Percentiles rank a stretch among this genome's conserved stretches.
Evolutionary conservation across 2,329 filamentous ascomycete genomes (phyloP).

Genomic region (Aspergillus hiratsukae): DNA sequence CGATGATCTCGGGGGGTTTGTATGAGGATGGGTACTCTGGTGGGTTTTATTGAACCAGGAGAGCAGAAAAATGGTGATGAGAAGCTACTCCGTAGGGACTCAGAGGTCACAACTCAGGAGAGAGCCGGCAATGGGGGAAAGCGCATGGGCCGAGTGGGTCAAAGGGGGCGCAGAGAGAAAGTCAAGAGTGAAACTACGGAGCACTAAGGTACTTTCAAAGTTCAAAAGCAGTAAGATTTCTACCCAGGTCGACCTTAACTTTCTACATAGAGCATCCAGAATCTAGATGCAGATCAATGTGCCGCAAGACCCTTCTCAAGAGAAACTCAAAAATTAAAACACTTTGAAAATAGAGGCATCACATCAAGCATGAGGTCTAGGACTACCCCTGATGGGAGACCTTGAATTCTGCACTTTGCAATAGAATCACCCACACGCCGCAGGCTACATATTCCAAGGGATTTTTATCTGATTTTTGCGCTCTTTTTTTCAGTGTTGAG

Average conservation of each 20-base stretch:
- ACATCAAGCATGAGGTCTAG: not conserved
- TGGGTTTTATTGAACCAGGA: not conserved
- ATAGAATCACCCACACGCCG: not conserved
- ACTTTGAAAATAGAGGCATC: not conserved
- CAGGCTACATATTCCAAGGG: not conserved
- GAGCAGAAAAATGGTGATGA: not conserved
- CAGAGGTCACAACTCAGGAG: conserved; percentile 4
- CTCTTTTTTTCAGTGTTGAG: not conserved
- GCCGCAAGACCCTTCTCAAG: no score
- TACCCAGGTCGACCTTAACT: not conserved
- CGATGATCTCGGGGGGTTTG: not conserved
- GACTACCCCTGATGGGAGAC: no score
- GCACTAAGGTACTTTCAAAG: not conserved
- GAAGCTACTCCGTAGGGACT: not conserved
- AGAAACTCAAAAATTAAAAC: not conserved
- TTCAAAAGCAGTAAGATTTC: not conserved
- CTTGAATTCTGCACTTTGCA: no score
- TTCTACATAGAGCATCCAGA: not conserved
- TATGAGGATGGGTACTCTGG: not conserved
- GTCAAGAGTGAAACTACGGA: not conserved
- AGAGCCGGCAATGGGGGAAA: conserved; percentile 1
- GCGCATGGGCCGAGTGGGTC: conserved; percentile 4
- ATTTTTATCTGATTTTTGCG: not conserved
- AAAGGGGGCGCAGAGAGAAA: not conserved
- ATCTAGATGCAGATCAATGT: no score